Base-by-base conservation (phyloP, 768 basidiomycete species). In the Suillus brevipes region DNA sequence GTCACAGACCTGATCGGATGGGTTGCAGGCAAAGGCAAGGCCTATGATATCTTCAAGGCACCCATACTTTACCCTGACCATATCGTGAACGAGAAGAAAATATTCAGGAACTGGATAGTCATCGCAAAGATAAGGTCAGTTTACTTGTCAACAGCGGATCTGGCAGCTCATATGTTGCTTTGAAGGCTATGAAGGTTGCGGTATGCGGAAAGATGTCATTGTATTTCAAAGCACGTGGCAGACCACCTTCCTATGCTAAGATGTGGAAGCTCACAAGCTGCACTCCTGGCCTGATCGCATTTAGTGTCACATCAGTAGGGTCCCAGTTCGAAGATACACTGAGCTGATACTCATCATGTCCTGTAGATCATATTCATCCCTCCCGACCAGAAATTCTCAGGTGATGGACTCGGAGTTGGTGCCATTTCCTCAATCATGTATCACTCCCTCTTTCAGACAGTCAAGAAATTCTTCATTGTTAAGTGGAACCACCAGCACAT, bases 211-310 rank as follows among this genome's bases (percentile, higher is more conserved):
- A 53, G 42, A 64, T 31, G 28, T 58, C 63, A 49, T 13, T 49
- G 23, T 49, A 23, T 49, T 10, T n/a, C 12, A 49, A 49, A 49
- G 23, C 3, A n/a, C 28, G 23, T 31, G 9, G 36, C 4, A 12
- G 47, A 58, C 37, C 25, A 45, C 37, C 37, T 31, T 10, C 40
- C 14, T 42, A 28, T 1, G 28, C 47, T 10, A 49, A 38, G 5
- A 42, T 42, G 7, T 64, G 63, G 63, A 16, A 42, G 9, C 28
- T 64, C 2, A 58, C 31, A 7, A 40, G 16, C 23, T 14, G 37
- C 47, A 64, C 63, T 40, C 63, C 63, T 40, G 63, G 63, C 10
- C 14, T 42, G 28, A 37, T 64, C 14, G 25, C 55, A 45, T 59
- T 37, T 23, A 40, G 38, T 31, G 40, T 50, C 28, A 36, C 36